These are phyloP conservation scores for Ormosia semicastrata DNA, from an alignment of 306 rosid species.

Conservation along the genomic window DNA sequence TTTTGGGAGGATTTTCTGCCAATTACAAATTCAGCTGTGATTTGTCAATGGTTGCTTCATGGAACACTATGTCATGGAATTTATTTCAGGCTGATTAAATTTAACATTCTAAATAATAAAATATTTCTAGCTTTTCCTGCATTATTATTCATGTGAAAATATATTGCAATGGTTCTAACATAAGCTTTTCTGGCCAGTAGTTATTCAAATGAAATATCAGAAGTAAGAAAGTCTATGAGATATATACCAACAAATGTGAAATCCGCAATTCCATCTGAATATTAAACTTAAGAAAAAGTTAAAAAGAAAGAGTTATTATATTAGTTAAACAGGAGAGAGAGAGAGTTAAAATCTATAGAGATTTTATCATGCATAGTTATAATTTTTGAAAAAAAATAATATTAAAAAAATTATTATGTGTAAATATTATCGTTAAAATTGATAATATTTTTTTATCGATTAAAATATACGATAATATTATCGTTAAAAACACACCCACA, in stretches of 20 bases:
- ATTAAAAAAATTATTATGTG: too few species aligned
- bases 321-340: too few species aligned
- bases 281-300: background rate
- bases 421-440: too few species aligned
- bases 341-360: too few species aligned
- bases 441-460: too few species aligned
- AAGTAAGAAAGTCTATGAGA: constrained; percentile 50
- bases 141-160: background rate
- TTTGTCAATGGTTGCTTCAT: background rate
- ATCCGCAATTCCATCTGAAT: constrained; percentile 23
- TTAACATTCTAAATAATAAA: background rate
- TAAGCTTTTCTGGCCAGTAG: constrained; percentile 28
- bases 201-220: constrained; percentile 67
- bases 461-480: too few species aligned
- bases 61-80: background rate
- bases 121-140: background rate
- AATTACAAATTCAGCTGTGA: background rate
- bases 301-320: too few species aligned
- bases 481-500: too few species aligned
- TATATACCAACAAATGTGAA: constrained; percentile 36
- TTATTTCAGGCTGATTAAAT: background rate
- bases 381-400: too few species aligned
- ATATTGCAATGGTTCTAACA: constrained; percentile 9
- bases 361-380: too few species aligned
- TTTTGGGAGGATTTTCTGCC: background rate